Evolutionary conservation across 257 asterid genomes (phyloP).

Genomic region (Nicotiana noctiflora): DNA sequence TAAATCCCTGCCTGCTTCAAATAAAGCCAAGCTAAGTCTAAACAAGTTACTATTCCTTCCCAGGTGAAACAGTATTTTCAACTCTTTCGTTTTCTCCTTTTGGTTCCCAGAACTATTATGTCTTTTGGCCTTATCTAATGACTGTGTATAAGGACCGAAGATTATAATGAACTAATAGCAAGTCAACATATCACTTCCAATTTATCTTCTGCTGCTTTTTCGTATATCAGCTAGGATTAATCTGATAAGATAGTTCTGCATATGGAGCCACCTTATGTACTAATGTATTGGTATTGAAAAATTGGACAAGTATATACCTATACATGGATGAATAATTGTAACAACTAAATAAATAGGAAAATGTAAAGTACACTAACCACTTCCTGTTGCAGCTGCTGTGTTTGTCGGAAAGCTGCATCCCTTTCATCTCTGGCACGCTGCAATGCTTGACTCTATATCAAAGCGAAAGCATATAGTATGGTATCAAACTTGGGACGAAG

Average conservation of each 20-base stretch:
- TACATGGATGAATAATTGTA: neutral
- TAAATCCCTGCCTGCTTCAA: neutral
- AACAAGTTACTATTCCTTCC: neutral
- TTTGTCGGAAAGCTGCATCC: constrained; percentile 31
- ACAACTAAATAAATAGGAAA: neutral
- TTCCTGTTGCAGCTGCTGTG: constrained; percentile 41
- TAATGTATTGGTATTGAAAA: neutral
- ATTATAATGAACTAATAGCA: neutral
- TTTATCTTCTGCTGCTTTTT: neutral
- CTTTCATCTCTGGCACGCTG: constrained; percentile 41
- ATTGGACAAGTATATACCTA: neutral
- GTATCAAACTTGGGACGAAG: neutral
- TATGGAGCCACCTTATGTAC: neutral
- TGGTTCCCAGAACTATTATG: neutral
- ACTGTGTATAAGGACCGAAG: neutral
- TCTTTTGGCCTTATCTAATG: neutral
- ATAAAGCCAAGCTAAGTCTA: neutral
- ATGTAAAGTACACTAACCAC: constrained; percentile 27
- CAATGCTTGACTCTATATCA: constrained; percentile 25
- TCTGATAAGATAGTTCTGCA: neutral
- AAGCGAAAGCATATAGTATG: neutral
- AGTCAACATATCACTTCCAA: neutral
- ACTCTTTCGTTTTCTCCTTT: neutral
- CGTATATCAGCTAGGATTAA: neutral
- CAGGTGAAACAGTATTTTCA: neutral